These are phyloP conservation scores for Sisymbrium irio DNA, from an alignment of 345 rosid genomes.

Conservation along the genomic window DNA sequence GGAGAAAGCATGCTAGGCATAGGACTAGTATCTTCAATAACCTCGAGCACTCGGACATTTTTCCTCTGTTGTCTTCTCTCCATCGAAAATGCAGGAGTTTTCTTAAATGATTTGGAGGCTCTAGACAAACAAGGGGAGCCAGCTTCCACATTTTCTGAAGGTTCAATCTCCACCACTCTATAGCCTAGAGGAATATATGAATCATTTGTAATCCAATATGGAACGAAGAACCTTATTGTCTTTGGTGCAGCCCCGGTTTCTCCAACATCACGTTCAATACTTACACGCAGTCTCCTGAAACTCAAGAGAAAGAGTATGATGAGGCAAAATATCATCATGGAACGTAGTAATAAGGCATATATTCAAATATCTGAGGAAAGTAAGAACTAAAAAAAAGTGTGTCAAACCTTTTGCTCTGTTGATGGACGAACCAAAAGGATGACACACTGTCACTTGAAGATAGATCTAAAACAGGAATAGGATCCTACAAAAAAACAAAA, in stretches of 20 bases:
- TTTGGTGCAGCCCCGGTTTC: constrained; percentile 83
- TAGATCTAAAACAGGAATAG: constrained; percentile 72
- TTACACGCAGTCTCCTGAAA: constrained; percentile 89
- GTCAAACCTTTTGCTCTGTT: constrained; percentile 83
- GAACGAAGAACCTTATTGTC: constrained; percentile 84
- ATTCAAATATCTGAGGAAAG: constrained; percentile 2
- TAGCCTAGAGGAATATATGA: constrained; percentile 74
- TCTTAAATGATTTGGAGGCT: constrained; percentile 66
- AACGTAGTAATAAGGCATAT: neutral
- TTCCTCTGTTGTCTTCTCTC: constrained; percentile 60
- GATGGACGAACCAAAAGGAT: constrained; percentile 95
- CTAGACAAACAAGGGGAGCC: constrained; percentile 62
- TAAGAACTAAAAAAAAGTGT: constrained; percentile 12
- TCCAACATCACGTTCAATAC: constrained; percentile 90
- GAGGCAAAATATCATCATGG: neutral
- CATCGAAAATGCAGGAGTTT: constrained; percentile 50
- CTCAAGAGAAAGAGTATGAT: constrained; percentile 7
- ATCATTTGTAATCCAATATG: constrained; percentile 92
- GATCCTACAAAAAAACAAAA: constrained; percentile 57
- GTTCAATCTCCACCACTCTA: constrained; percentile 87
- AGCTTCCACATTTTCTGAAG: constrained; percentile 54
- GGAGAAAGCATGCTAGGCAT: constrained; percentile 96
- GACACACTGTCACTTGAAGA: constrained; percentile 64
- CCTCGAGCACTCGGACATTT: constrained; percentile 73
- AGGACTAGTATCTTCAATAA: constrained; percentile 83